These are phyloP conservation scores for Daldinia loculata DNA, from an alignment of 495 filamentous ascomycete genomes.

Conservation along the genomic window DNA sequence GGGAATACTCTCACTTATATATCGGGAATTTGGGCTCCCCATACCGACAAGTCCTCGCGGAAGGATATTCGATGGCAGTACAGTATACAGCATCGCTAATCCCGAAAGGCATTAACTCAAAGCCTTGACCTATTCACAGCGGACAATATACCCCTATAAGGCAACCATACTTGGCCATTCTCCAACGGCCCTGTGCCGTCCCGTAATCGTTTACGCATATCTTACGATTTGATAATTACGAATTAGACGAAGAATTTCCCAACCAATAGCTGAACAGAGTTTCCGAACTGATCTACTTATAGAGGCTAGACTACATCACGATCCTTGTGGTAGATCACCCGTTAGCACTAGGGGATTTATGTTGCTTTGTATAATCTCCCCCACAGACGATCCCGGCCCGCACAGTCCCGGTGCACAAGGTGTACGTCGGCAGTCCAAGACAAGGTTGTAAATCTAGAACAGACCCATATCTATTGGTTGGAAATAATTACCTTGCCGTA, in stretches of 20 bases:
- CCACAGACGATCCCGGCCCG: constrained; percentile 7
- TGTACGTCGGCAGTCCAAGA: neutral
- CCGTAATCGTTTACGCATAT: neutral
- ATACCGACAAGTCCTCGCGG: neutral
- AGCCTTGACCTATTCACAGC: neutral
- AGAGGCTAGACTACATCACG: neutral
- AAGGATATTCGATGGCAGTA: neutral
- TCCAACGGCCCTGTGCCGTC: neutral
- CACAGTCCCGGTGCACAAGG: constrained; percentile 6
- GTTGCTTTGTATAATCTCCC: neutral
- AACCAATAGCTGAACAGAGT: neutral
- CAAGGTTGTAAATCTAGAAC: neutral
- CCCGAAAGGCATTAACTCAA: neutral
- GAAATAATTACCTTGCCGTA: neutral
- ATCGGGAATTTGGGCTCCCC: neutral
- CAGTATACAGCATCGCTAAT: neutral
- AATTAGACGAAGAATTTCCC: neutral
- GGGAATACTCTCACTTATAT: neutral
- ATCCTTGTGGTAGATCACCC: constrained; percentile 10
- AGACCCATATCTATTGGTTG: neutral
- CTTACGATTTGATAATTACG: neutral
- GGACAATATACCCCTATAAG: neutral
- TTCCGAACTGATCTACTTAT: neutral
- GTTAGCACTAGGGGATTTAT: neutral
- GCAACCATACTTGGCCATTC: neutral